Percentiles rank a stretch among this genome's conserved stretches.
phyloP scores from a whole-genome alignment of 495 filamentous ascomycete species.

The Aspergillus ostianus region DNA sequence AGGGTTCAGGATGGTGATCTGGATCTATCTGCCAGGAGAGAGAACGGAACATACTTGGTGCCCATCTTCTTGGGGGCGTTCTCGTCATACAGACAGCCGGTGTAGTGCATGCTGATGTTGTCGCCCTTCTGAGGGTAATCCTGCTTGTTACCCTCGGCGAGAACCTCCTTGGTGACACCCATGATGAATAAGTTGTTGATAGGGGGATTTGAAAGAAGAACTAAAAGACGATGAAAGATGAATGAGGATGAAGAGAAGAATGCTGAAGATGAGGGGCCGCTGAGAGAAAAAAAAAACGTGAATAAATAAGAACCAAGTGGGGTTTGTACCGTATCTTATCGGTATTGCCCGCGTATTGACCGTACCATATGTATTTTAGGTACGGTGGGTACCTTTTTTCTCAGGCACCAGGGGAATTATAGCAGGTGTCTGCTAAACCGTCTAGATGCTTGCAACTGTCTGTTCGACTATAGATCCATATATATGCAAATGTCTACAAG shows the following conservation, averaged over 20 bases:
- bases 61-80: constrained; percentile 48
- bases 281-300: constrained; percentile 3
- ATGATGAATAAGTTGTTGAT: constrained; percentile 40
- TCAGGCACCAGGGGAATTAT: no score
- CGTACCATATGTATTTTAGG: no score
- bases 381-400: no score
- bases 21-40: no score
- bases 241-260: constrained; percentile 2
- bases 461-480: no score
- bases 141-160: constrained; percentile 50
- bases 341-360: neutral
- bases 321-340: neutral
- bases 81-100: constrained; percentile 72
- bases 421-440: no score
- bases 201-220: neutral
- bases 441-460: no score
- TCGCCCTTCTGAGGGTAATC: constrained; percentile 60
- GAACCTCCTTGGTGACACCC: constrained; percentile 51
- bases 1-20: neutral
- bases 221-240: constrained; percentile 3
- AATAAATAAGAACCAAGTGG: neutral
- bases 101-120: constrained; percentile 77
- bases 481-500: no score
- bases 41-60: constrained; percentile 39
- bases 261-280: neutral